Evolutionary conservation across 139 green algal species (phyloP).

Genomic region (Chlorella sp.): DNA sequence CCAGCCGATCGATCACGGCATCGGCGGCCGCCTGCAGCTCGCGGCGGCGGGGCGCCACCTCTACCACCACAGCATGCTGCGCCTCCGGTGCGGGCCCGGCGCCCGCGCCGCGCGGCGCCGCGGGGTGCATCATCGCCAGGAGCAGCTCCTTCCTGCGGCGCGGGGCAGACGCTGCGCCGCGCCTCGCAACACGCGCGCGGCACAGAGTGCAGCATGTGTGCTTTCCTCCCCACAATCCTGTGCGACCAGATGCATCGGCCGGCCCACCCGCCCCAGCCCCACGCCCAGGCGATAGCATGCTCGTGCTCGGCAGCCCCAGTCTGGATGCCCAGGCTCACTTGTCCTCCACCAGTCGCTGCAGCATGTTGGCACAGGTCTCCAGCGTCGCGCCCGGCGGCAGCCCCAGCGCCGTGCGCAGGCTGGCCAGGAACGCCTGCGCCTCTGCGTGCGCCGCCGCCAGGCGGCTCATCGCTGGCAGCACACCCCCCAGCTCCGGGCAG

Average conservation of each 20-base stretch:
- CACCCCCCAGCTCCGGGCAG: constrained; percentile 20
- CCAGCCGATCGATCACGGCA: constrained; percentile 28
- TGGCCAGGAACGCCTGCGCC: constrained; percentile 23
- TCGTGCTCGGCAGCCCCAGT: background rate
- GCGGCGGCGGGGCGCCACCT: background rate
- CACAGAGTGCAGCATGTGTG: background rate
- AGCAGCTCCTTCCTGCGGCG: constrained; percentile 2
- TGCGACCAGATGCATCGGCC: background rate
- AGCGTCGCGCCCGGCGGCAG: constrained; percentile 5
- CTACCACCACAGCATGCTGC: background rate
- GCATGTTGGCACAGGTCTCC: constrained; percentile 26
- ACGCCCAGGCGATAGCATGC: too few species aligned
- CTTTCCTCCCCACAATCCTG: background rate
- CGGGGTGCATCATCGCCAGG: background rate
- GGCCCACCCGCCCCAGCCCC: background rate
- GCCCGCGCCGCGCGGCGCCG: background rate
- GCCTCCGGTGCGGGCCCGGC: background rate
- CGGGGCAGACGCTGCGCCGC: background rate
- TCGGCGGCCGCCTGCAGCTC: constrained; percentile 15
- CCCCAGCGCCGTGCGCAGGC: constrained; percentile 4
- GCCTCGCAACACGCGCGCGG: background rate
- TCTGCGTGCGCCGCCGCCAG: constrained; percentile 17
- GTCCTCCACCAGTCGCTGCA: constrained; percentile 10
- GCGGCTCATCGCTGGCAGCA: constrained; percentile 29
- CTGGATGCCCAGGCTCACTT: background rate